Percentiles rank a stretch among this genome's conserved stretches.
These are phyloP conservation scores for Xerocomus amazonicus DNA, from an alignment of 1,284 basidiomycete genomes.

Conservation along the genomic window DNA sequence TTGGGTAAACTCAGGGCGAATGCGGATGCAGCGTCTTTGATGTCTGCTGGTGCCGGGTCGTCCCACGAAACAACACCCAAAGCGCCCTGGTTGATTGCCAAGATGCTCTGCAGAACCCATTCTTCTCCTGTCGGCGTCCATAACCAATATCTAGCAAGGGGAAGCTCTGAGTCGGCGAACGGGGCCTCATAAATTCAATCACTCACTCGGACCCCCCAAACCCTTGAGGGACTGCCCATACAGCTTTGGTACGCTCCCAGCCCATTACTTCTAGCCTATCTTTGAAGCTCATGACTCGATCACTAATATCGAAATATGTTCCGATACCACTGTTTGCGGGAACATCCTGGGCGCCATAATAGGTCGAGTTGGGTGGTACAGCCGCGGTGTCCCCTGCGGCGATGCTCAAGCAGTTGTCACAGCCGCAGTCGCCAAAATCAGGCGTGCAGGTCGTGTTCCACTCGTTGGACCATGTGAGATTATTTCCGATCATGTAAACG, in stretches of 20 bases:
- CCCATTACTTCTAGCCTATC: conserved; percentile 58
- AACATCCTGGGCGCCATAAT: conserved; percentile 11
- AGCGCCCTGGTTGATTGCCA: conserved; percentile 70
- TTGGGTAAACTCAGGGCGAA: conserved; percentile 45
- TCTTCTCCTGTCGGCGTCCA: conserved; percentile 64
- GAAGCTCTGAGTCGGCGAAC: neutral
- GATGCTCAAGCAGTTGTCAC: conserved; percentile 48
- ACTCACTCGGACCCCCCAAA: conserved; percentile 60
- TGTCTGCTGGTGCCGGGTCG: conserved; percentile 59
- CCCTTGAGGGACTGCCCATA: conserved; percentile 76
- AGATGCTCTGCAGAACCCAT: conserved; percentile 58
- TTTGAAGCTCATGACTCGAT: conserved; percentile 59
- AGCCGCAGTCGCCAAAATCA: conserved; percentile 69
- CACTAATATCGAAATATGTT: conserved; percentile 52
- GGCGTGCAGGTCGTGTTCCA: conserved; percentile 54
- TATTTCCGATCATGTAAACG: conserved; percentile 61
- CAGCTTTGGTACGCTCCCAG: conserved; percentile 49
- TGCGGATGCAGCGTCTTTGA: conserved; percentile 53
- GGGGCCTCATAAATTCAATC: too few relatives aligned
- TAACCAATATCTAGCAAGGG: conserved; percentile 55
- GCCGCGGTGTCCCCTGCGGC: conserved; percentile 20
- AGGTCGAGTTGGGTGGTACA: conserved; percentile 26
- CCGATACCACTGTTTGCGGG: conserved; percentile 32
- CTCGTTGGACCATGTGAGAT: conserved; percentile 57
- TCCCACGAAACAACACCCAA: conserved; percentile 66